Percentiles rank a stretch among this genome's conserved stretches.
Conservation (phyloP, 2,329 filamentous ascomycete genomes). For the Cadophora sp. region DNA sequence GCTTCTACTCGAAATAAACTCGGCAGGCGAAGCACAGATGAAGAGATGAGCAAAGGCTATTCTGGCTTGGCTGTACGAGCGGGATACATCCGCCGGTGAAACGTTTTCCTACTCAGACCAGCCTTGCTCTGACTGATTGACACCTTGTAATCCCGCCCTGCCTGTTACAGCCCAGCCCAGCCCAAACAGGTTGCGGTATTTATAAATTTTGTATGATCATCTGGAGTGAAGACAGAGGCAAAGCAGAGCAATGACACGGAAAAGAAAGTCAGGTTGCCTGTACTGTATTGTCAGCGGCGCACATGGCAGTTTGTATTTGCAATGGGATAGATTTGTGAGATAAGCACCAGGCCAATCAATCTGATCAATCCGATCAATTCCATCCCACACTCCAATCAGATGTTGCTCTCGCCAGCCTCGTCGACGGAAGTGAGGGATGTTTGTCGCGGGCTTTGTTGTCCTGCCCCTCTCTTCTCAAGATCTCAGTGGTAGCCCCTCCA, state of each 20-base stretch:
- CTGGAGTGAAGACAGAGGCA: conserved; percentile 23
- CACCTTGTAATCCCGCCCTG: conserved; percentile 22
- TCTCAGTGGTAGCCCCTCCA: conserved; percentile 18
- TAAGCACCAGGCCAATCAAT: conserved; percentile 19
- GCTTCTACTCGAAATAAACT: not conserved
- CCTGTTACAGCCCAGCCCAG: conserved; percentile 23
- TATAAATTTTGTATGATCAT: conserved; percentile 28
- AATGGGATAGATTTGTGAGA: not conserved
- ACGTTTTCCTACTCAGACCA: not conserved
- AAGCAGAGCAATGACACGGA: not conserved
- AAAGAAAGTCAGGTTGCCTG: not conserved
- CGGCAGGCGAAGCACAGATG: not conserved
- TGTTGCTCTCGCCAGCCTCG: conserved; percentile 33
- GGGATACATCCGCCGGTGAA: not conserved
- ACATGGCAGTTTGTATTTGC: conserved; percentile 9
- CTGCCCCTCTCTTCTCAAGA: not conserved
- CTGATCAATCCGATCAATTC: not conserved
- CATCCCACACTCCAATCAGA: not conserved
- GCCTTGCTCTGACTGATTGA: not conserved
- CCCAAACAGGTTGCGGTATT: conserved; percentile 23
- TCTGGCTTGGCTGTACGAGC: conserved; percentile 5
- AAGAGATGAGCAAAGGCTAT: not conserved
- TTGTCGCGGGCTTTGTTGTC: not conserved
- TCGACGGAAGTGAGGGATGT: conserved; percentile 53
- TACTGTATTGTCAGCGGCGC: not conserved